Evolutionary conservation across 2,329 filamentous ascomycete species (phyloP).

Genomic region (Zasmidium angulare): DNA sequence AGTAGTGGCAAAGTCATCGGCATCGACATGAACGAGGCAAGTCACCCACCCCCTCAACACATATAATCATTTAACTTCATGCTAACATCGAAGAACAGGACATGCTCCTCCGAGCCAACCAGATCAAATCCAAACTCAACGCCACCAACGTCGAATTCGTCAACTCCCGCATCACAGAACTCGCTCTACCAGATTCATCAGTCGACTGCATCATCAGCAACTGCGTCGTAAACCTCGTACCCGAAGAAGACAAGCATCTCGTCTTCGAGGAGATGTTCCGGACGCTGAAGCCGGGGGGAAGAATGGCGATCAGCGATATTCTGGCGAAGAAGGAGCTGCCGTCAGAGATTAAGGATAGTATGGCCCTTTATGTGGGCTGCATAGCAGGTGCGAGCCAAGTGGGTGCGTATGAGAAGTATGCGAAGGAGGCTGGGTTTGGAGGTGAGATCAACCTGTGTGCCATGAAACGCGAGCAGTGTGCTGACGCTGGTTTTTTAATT

Average conservation of each 20-base stretch:
- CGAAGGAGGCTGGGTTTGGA: constrained; percentile 9
- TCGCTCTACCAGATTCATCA: not conserved
- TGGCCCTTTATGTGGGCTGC: constrained; percentile 12
- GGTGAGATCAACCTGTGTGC: not conserved
- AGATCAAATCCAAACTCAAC: constrained; percentile 7
- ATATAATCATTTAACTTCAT: not conserved
- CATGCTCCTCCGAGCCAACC: constrained; percentile 8
- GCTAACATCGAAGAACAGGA: not conserved
- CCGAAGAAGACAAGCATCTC: constrained; percentile 10
- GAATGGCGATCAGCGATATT: constrained; percentile 11
- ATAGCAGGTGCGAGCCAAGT: constrained; percentile 10
- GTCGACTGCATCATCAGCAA: constrained; percentile 15
- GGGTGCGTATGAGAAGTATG: constrained; percentile 6
- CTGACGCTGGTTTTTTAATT: not conserved
- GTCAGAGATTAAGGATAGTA: constrained; percentile 2
- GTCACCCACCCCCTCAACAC: not conserved
- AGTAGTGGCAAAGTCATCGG: constrained; percentile 7
- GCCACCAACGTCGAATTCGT: constrained; percentile 8
- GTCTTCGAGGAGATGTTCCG: constrained; percentile 15
- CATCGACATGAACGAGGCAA: constrained; percentile 4
- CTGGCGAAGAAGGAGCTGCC: constrained; percentile 10
- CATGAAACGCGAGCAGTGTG: not conserved
- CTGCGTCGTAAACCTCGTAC: constrained; percentile 13
- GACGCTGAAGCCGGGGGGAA: constrained; percentile 5
- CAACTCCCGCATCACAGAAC: constrained; percentile 7